Percentiles rank a stretch among this genome's conserved stretches.
Evolutionary conservation across 768 basidiomycete species (phyloP).

Genomic region (Russula lepida): DNA sequence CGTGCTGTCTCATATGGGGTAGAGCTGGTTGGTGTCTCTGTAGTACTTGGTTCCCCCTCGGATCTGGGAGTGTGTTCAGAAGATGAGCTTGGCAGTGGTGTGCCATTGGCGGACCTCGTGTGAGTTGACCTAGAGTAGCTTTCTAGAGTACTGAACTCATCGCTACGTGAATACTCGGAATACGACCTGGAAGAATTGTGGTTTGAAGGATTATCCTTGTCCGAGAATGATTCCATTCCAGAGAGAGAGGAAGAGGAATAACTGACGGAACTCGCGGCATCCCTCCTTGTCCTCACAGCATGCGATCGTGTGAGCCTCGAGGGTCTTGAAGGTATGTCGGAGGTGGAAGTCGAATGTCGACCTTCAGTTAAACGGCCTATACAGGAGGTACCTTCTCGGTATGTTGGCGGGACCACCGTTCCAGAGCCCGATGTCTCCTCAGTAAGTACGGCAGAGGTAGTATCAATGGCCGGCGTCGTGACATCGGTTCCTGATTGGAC

Average conservation of each 20-base stretch:
- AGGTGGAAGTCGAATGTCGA: constrained; percentile 33
- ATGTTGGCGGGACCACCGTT: constrained; percentile 14
- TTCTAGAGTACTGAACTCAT: constrained; percentile 21
- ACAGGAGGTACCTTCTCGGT: neutral
- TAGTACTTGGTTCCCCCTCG: constrained; percentile 28
- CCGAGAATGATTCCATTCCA: constrained; percentile 38
- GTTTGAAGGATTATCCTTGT: constrained; percentile 47
- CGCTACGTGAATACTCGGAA: constrained; percentile 22
- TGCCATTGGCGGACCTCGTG: constrained; percentile 10
- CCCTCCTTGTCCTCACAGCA: constrained; percentile 45
- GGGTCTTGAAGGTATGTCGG: constrained; percentile 35
- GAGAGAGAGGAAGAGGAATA: constrained; percentile 36
- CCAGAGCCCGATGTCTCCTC: constrained; percentile 31
- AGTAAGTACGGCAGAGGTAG: constrained; percentile 29
- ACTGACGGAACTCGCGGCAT: constrained; percentile 34
- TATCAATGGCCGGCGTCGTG: constrained; percentile 24
- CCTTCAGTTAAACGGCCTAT: neutral
- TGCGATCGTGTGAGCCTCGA: constrained; percentile 46
- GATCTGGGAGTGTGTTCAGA: constrained; percentile 26
- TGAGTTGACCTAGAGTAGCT: constrained; percentile 15
- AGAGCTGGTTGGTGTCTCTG: constrained; percentile 10
- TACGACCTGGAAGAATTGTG: constrained; percentile 26
- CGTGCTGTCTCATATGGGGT: constrained; percentile 40
- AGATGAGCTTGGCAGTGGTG: constrained; percentile 28
- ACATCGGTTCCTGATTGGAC: constrained; percentile 25